A percentile compares a stretch with the other conserved stretches of the same genome.
phyloP scores from a whole-genome alignment of 768 basidiomycete species.

The Lactifluus volemus region DNA sequence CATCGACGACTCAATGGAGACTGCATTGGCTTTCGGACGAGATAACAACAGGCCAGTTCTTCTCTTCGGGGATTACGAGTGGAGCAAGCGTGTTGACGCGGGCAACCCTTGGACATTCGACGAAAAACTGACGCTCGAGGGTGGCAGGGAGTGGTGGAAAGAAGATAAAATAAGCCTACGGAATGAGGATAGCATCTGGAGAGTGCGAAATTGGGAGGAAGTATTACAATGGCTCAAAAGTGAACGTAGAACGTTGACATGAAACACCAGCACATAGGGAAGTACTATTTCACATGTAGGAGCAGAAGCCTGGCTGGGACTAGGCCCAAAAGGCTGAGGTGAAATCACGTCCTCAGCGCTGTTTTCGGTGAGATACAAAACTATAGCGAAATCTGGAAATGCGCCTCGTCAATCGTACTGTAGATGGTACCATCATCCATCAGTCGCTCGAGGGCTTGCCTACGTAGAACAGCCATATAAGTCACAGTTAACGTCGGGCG shows the following conservation, averaged over 20 bases:
- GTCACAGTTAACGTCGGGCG: constrained; percentile 1
- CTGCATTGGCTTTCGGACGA: constrained; percentile 13
- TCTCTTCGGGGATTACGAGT: constrained; percentile 16
- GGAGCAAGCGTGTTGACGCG: constrained; percentile 15
- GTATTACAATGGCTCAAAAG: not conserved
- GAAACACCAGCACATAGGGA: not conserved
- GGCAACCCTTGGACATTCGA: constrained; percentile 10
- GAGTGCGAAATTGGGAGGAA: constrained; percentile 5
- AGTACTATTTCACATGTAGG: not conserved
- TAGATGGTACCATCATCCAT: constrained; percentile 77
- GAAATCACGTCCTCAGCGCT: not conserved
- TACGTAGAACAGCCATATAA: constrained; percentile 23
- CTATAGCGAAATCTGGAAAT: constrained; percentile 46
- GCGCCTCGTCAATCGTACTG: constrained; percentile 76
- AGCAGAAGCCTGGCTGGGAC: not conserved
- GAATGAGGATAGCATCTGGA: constrained; percentile 13
- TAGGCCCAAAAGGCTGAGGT: not conserved
- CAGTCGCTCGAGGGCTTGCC: constrained; percentile 65
- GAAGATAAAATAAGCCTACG: constrained; percentile 7
- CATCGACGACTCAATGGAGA: constrained; percentile 16
- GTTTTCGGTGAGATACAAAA: not conserved
- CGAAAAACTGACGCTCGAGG: constrained; percentile 9
- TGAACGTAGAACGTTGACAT: not conserved
- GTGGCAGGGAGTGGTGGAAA: constrained; percentile 16
- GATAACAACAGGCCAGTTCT: not conserved